Base-by-base conservation (phyloP, 176 grass and related monocot species). In the Pharus latifolius region DNA sequence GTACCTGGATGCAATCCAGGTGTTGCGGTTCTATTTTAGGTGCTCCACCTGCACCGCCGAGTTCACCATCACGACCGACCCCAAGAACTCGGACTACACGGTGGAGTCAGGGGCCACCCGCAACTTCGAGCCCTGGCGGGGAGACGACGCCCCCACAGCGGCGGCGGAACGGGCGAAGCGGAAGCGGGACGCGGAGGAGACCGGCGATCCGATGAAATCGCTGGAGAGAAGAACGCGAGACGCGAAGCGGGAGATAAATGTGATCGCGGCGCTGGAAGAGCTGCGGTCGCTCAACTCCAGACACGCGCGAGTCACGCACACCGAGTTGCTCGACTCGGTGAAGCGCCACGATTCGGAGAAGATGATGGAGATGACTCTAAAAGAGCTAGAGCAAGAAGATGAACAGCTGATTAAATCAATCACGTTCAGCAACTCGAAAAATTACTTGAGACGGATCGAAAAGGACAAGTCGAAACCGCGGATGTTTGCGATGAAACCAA, bases 271-370 rank as follows among this genome's bases (percentile, higher is more conserved):
- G n/a, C 63, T 86, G 18, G 83, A 86, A 65, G 83, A 86, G 47
- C 80, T 86, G 83, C 74, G 77, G 49, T 86, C 83, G 49, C 80
- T 86, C 77, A 86, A 81, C n/a, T n/a, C n/a, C n/a, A n/a, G n/a
- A n/a, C n/a, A n/a, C n/a, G n/a, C n/a, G n/a, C n/a, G n/a, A n/a
- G n/a, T n/a, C n/a, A n/a, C n/a, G n/a, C n/a, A n/a, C n/a, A n/a
- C n/a, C n/a, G n/a, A n/a, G n/a, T n/a, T n/a, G n/a, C n/a, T n/a
- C n/a, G n/a, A n/a, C n/a, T n/a, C n/a, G n/a, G n/a, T n/a, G n/a
- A n/a, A n/a, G n/a, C n/a, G n/a, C n/a, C n/a, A n/a, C n/a, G n/a
- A n/a, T n/a, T n/a, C n/a, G n/a, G n/a, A n/a, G n/a, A n/a, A n/a
- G n/a, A n/a, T n/a, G n/a, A n/a, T n/a, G n/a, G n/a, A n/a, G n/a